Base-by-base conservation (phyloP, 2,329 filamentous ascomycete species). In the Neospermospora avenae region DNA sequence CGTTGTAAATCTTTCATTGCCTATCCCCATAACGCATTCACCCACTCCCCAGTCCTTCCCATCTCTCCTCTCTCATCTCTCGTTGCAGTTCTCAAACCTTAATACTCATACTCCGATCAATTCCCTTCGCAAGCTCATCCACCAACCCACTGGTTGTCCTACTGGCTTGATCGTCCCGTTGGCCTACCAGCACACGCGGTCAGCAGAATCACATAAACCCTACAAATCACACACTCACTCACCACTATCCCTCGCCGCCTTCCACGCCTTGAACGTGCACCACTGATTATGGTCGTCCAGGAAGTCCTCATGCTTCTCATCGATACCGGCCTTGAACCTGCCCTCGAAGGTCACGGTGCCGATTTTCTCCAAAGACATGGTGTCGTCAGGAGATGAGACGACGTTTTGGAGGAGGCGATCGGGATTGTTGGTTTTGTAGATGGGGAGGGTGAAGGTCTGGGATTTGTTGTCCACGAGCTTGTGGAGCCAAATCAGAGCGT, bases 361-460 rank as follows among this genome's bases (percentile, higher is more conserved):
- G 1, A 65, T 57, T 22, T 61, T 59, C 11, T 61, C 57, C 24
- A 65, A 20, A 4, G 39, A 41, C 63, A 65, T 65, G 1, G 54
- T 60, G 4, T 63, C 59, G 24, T 65, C 63, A 4, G 58, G 18
- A 8, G 58, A 54, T 20, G 41, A 16, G 1, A 65, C 63, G 13
- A 65, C 58, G 28, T 65, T 65, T 34, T 65, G 63, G 10, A 48
- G 59, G 7, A 63, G 46, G 4, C 63, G 58, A 45, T 63, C 42
- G 0, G 59, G 57, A 28, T 65, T 65, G 39, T 63, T 60, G 2
- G 63, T 65, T 20, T 57, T 63, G 18, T 48, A 65, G n/a, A 65
- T 58, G 11, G 63, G 61, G n/a, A 65, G 59, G 1, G 51, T 55
- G 45, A 63, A 65, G 8, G 31, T 31, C 14, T 39, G 20, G 4